Conservation (phyloP, 352 stramenopile species). For the Phytophthora hybrid region DNA sequence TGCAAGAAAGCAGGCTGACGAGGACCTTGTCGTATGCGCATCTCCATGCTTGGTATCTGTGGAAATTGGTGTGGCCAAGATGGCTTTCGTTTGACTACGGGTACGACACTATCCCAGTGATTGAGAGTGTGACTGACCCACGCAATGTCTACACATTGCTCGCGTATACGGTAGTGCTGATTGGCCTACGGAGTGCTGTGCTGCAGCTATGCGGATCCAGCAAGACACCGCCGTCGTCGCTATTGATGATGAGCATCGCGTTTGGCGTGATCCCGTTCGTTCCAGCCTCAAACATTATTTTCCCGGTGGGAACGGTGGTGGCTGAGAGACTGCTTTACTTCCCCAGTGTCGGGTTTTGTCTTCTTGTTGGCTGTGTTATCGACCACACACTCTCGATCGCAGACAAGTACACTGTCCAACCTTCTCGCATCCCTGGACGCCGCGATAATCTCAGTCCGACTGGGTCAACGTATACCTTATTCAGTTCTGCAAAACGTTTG, state of each 20-base stretch:
- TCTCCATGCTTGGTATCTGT: conserved; percentile 89
- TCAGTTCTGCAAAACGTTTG: conserved; percentile 13
- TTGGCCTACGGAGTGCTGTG: conserved; percentile 27
- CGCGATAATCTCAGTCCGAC: not conserved
- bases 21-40: conserved; percentile 85
- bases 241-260: conserved; percentile 65
- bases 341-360: conserved; percentile 87
- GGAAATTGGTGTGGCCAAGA: conserved; percentile 90
- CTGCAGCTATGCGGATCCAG: conserved; percentile 24
- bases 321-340: conserved; percentile 93
- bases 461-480: not conserved
- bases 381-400: conserved; percentile 38
- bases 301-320: conserved; percentile 92
- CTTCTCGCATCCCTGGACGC: not conserved
- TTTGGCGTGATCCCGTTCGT: conserved; percentile 90
- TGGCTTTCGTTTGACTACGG: conserved; percentile 93
- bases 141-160: conserved; percentile 69
- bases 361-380: conserved; percentile 59
- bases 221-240: conserved; percentile 27
- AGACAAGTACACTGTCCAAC: conserved; percentile 24
- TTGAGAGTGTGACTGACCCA: conserved; percentile 58
- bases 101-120: conserved; percentile 85
- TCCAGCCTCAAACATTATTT: conserved; percentile 91
- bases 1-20: conserved; percentile 45
- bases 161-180: conserved; percentile 64